These are phyloP conservation scores for Fusarium drepaniforme DNA, from an alignment of 2,329 filamentous ascomycete species.

Conservation along the genomic window DNA sequence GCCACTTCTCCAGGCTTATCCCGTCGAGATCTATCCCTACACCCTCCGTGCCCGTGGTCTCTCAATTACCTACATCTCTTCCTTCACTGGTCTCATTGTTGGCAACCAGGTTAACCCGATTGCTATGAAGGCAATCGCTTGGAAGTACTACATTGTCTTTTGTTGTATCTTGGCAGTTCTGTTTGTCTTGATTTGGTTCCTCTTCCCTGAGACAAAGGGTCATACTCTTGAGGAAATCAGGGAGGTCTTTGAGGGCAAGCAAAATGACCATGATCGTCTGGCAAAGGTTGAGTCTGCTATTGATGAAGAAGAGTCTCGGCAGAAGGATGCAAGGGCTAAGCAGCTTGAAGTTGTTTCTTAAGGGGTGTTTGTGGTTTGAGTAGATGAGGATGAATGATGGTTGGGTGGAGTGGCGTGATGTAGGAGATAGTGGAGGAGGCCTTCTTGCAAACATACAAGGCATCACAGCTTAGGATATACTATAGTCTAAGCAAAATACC, in stretches of 20 bases:
- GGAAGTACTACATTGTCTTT: conserved; percentile 56
- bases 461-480: background rate
- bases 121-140: conserved; percentile 50
- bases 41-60: conserved; percentile 27
- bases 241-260: conserved; percentile 42
- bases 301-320: background rate
- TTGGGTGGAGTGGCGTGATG: background rate
- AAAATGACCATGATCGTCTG: conserved; percentile 3
- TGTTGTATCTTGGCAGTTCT: conserved; percentile 47
- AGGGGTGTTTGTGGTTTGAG: background rate
- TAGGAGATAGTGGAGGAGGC: background rate
- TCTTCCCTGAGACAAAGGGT: conserved; percentile 48
- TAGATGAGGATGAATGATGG: background rate
- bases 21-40: conserved; percentile 42
- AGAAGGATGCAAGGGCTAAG: background rate
- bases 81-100: conserved; percentile 41
- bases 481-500: background rate
- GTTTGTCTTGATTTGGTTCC: conserved; percentile 51
- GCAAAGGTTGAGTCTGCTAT: background rate
- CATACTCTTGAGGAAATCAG: conserved; percentile 44
- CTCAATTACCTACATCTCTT: conserved; percentile 25
- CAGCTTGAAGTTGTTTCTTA: background rate
- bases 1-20: conserved; percentile 46
- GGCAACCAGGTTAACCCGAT: conserved; percentile 55
- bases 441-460: background rate